Percentiles rank a stretch among this genome's conserved stretches.
These are phyloP conservation scores for Backusella macrospora DNA, from an alignment of 192 early-diverging fungal genomes.

Conservation along the genomic window DNA sequence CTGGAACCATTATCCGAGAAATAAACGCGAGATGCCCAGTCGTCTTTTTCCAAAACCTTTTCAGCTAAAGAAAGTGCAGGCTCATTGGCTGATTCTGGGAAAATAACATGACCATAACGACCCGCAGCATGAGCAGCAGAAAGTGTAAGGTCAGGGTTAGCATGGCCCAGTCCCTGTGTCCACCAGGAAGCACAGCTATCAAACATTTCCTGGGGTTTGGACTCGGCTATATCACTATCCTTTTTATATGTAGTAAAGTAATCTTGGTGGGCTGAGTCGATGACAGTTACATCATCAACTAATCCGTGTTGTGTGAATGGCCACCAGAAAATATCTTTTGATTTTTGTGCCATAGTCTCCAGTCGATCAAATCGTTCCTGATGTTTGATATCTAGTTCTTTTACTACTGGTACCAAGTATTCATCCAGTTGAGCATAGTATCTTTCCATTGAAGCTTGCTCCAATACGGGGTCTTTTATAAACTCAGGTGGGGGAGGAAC, in stretches of 20 bases:
- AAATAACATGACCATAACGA: slow-evolving; percentile 82
- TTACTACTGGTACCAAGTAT: slow-evolving; percentile 47
- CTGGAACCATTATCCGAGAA: slow-evolving; percentile 84
- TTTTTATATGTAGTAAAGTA: slow-evolving; percentile 56
- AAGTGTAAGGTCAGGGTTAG: slow-evolving; percentile 56
- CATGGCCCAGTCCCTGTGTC: slow-evolving; percentile 82
- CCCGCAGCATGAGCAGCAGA: slow-evolving; percentile 68
- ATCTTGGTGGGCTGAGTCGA: slow-evolving; percentile 77
- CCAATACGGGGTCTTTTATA: slow-evolving; percentile 41
- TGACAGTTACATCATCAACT: slow-evolving; percentile 61
- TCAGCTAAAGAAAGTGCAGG: slow-evolving; percentile 64
- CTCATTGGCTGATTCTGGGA: slow-evolving; percentile 73
- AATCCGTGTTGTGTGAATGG: slow-evolving; percentile 78
- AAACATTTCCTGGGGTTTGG: slow-evolving; percentile 54
- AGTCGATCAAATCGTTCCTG: slow-evolving; percentile 55
- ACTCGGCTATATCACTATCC: background rate
- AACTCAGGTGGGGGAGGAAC: slow-evolving; percentile 54
- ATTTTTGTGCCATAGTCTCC: slow-evolving; percentile 54
- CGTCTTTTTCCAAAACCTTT: slow-evolving; percentile 56
- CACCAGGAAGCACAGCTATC: slow-evolving; percentile 84
- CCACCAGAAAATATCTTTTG: slow-evolving; percentile 70
- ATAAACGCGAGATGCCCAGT: slow-evolving; percentile 74
- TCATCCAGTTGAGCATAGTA: slow-evolving; percentile 60
- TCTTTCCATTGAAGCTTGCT: slow-evolving; percentile 56
- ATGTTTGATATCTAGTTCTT: slow-evolving; percentile 52